Base-by-base conservation (phyloP, 2,329 filamentous ascomycete species). In the Fusarium napiforme region DNA sequence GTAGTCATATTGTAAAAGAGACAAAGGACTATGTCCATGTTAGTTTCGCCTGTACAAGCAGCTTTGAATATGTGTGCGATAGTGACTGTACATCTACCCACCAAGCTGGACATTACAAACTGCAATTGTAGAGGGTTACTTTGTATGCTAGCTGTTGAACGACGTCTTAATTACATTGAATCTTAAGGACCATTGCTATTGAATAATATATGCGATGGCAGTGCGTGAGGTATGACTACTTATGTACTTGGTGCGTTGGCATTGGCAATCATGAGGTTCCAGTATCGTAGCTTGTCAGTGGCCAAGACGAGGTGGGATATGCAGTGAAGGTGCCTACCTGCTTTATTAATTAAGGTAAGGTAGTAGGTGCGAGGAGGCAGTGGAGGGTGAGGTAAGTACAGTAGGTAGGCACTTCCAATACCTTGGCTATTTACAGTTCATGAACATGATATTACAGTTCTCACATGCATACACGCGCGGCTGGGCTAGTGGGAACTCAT, bases 381-480 rank as follows among this genome's bases (percentile, higher is more conserved):
- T 36, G 34, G 9, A 36, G 34, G 34, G 34, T 36, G 34, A 36
- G 34, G 34, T 36, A 18, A 36, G 34, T 34, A 34, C 16, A 37
- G 36, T 18, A 37, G 16, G 34, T 36, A 37, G 18, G 36, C 30
- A 23, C 49, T 28, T 11, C 49, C 15, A 43, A 23, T 47, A 42
- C 49, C 71, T 71, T 55, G 49, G 58, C 56, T 67, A 67, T 40
- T 42, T 42, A 67, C 52, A 60, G 50, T 42, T 50, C 45, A 66
- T 39, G 16, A 45, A 53, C 52, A 60, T 53, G n/a, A 34, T 52
- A 58, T 62, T 71, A 73, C 47, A 66, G 60, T 71, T 71, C 66
- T 71, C 61, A 63, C 70, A 60, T 73, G 67, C 66, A 73, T 73
- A 73, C 67, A 73, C 71, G 71, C 71, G 71, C 71, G 71, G 71